phyloP scores from a whole-genome alignment of 129 eudicot species.

The Erigeron canadensis region DNA sequence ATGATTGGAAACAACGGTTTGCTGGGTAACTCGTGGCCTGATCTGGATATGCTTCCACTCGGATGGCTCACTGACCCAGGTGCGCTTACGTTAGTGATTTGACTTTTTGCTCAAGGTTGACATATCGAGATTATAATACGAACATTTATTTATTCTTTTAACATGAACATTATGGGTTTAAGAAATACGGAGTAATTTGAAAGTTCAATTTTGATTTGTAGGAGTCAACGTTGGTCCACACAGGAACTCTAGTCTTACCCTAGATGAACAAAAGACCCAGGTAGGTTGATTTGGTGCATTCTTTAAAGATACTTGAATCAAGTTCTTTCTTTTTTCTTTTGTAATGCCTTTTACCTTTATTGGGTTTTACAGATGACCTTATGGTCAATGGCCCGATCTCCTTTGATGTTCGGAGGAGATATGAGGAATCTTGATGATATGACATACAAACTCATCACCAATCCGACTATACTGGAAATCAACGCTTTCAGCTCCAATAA shows the following conservation, averaged over 20 bases:
- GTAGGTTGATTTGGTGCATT: slow-evolving; percentile 26
- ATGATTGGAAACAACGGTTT: slow-evolving; percentile 70
- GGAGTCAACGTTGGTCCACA: slow-evolving; percentile 82
- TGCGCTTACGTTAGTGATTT: slow-evolving; percentile 18
- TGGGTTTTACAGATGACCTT: slow-evolving; percentile 59
- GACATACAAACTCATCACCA: slow-evolving; percentile 69
- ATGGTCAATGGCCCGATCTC: slow-evolving; percentile 98
- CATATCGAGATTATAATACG: background rate
- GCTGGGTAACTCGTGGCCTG: slow-evolving; percentile 96
- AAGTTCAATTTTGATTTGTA: slow-evolving; percentile 17
- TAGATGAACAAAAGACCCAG: slow-evolving; percentile 81
- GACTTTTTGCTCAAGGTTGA: slow-evolving; percentile 14
- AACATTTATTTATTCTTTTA: slow-evolving; percentile 4
- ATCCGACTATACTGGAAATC: slow-evolving; percentile 79
- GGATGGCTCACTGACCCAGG: slow-evolving; percentile 95
- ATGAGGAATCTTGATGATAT: slow-evolving; percentile 67
- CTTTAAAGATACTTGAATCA: background rate
- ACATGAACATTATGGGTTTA: background rate
- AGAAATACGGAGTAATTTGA: background rate
- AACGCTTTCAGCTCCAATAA: slow-evolving; percentile 87
- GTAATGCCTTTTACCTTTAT: background rate
- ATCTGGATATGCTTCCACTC: slow-evolving; percentile 94
- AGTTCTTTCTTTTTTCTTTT: background rate
- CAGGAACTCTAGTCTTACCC: slow-evolving; percentile 57
- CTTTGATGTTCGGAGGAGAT: slow-evolving; percentile 98